Percentiles rank a stretch among this genome's conserved stretches.
phyloP scores from a whole-genome alignment of 2,329 filamentous ascomycete genomes.

The Tolypocladium guangdongense region DNA sequence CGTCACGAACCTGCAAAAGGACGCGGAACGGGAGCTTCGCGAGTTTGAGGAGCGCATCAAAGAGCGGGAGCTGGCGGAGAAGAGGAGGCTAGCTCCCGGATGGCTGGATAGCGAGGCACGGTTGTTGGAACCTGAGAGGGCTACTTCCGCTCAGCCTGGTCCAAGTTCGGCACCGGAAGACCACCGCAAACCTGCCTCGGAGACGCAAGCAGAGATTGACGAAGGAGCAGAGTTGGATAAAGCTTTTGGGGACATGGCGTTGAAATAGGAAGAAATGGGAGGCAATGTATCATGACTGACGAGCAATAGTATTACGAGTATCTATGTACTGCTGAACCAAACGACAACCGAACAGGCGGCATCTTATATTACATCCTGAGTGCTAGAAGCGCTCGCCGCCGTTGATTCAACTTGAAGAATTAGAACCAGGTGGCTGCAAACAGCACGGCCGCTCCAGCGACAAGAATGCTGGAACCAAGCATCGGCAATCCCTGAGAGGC shows the following conservation, averaged over 20 bases:
- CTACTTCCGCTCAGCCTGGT: slow-evolving; percentile 16
- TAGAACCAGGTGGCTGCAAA: slow-evolving; percentile 9
- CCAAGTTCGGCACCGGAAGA: slow-evolving; percentile 11
- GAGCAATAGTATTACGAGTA: background rate
- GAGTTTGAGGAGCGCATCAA: slow-evolving; percentile 59
- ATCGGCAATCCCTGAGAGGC: slow-evolving; percentile 4
- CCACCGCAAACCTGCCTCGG: background rate
- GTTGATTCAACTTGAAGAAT: background rate
- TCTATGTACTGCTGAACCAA: background rate
- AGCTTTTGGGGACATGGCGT: slow-evolving; percentile 40
- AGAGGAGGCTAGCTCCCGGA: slow-evolving; percentile 66
- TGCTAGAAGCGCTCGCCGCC: background rate
- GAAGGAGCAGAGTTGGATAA: slow-evolving; percentile 46
- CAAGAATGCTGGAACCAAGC: slow-evolving; percentile 1
- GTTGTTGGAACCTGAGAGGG: slow-evolving; percentile 56
- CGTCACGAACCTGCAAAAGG: slow-evolving; percentile 55
- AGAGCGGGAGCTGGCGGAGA: slow-evolving; percentile 64
- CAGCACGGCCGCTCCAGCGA: slow-evolving; percentile 5
- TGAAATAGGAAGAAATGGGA: slow-evolving; percentile 13
- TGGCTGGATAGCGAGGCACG: slow-evolving; percentile 68
- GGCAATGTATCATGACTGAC: background rate
- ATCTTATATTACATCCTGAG: background rate
- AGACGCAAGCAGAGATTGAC: slow-evolving; percentile 19
- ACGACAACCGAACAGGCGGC: background rate
- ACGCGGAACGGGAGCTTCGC: slow-evolving; percentile 55